Base-by-base conservation (phyloP, 306 rosid genomes). In the Castanopsis chinensis region DNA sequence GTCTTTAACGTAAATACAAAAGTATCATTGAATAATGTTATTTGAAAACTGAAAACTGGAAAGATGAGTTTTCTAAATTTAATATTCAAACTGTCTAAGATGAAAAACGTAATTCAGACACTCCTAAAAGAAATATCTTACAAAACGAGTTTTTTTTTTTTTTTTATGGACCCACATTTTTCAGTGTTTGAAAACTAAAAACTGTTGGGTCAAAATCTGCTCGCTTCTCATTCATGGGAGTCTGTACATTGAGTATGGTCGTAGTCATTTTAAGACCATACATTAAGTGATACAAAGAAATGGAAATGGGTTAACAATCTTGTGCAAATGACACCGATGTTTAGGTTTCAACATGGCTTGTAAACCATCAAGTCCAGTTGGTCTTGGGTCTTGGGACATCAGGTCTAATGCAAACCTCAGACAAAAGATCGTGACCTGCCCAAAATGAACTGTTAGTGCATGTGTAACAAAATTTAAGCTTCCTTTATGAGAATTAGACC, bases 61-160 rank as follows among this genome's bases (percentile, higher is more conserved):
- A 6, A 37, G 0, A 37, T 0, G 0, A 37, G 0, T 7, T 37
- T 37, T 37, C 0, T 37, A 37, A 37, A 37, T 37, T 37, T 0
- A 37, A 0, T 2, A 37, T 37, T 37, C 0, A 37, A 37, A 1
- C 2, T 37, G 2, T 37, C 2, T 37, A 37, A 37, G 6, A 37
- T 37, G 0, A 37, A 0, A 37, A 6, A 37, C 0, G 0, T 6
- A 37, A 37, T 10, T 37, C 2, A 37, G 0, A 35, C 0, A 7
- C 10, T 1, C 10, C 11, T 7, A 7, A 37, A 37, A 37, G 2
- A 37, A 37, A 6, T 35, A 10, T 37, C 10, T 1, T 37, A 7
- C 43, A 10, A 37, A 37, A 37, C 0, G 2, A n/a, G 0, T 0
- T 6, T 35, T 35, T 35, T 33, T 5, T 35, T 35, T 1, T 1